Percentiles rank a stretch among this genome's conserved stretches.
These are phyloP conservation scores for Candida sanyaensis DNA, from an alignment of 1,139 yeast species.

Conservation along the genomic window DNA sequence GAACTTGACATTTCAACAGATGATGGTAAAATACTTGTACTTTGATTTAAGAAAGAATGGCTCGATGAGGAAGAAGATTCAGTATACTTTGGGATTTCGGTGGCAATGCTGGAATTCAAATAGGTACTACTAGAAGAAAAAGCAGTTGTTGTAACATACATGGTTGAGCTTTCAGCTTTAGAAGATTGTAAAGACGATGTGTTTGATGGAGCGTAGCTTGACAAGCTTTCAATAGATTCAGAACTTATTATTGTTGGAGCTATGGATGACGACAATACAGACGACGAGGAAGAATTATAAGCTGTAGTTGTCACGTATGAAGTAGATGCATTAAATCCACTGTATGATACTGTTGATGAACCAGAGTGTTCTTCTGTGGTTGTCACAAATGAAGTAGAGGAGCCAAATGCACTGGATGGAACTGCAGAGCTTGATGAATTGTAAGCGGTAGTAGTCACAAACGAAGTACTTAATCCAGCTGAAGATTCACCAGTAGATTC, in stretches of 20 bases:
- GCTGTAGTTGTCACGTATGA: too few relatives aligned
- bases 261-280: not conserved
- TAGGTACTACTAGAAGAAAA: not conserved
- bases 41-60: not conserved
- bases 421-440: not conserved
- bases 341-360: too few relatives aligned
- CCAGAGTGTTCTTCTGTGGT: too few relatives aligned
- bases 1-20: not conserved
- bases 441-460: not conserved
- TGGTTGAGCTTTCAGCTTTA: not conserved
- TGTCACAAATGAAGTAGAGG: not conserved
- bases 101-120: not conserved
- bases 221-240: not conserved
- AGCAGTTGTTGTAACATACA: not conserved
- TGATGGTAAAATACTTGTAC: not conserved
- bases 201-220: not conserved
- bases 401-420: not conserved
- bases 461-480: not conserved
- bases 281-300: not conserved
- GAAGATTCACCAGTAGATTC: not conserved
- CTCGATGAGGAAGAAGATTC: not conserved
- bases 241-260: not conserved
- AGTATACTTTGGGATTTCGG: not conserved
- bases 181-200: not conserved
- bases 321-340: too few relatives aligned